A percentile compares a stretch with the other conserved stretches of the same genome.
phyloP scores from a whole-genome alignment of 2,329 filamentous ascomycete genomes.

The Beauveria varroae region DNA sequence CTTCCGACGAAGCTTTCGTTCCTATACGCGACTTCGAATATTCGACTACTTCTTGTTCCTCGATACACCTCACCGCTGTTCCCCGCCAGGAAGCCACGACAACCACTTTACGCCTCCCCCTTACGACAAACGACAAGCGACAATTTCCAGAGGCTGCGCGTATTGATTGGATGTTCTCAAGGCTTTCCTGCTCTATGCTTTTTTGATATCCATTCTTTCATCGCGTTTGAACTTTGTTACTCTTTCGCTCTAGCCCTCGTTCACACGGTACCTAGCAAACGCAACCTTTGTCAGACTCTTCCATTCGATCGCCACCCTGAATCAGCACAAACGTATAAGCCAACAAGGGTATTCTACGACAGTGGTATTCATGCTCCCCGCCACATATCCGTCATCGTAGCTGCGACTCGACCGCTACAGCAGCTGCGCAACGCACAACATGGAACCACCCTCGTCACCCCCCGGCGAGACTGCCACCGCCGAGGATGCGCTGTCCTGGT shows the following conservation, averaged over 20 bases:
- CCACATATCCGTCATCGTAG: neutral
- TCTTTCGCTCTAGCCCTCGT: neutral
- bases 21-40: neutral
- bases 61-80: slow-evolving; percentile 2
- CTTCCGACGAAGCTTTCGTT: neutral
- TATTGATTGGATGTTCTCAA: neutral
- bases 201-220: neutral
- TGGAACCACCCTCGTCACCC: slow-evolving; percentile 58
- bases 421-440: slow-evolving; percentile 20
- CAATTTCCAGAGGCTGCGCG: neutral
- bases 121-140: neutral
- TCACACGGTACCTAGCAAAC: neutral
- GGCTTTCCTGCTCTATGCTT: neutral
- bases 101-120: neutral
- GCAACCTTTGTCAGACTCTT: neutral
- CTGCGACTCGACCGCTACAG: slow-evolving; percentile 11
- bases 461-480: slow-evolving; percentile 45
- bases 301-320: neutral
- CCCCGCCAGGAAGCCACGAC: slow-evolving; percentile 6
- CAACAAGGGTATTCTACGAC: neutral
- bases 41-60: neutral
- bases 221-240: neutral
- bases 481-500: slow-evolving; percentile 81
- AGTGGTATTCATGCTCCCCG: neutral
- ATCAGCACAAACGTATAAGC: neutral